A percentile compares a stretch with the other conserved stretches of the same genome.
Conservation (phyloP, 495 filamentous ascomycete genomes). For the Viridothelium virens region DNA sequence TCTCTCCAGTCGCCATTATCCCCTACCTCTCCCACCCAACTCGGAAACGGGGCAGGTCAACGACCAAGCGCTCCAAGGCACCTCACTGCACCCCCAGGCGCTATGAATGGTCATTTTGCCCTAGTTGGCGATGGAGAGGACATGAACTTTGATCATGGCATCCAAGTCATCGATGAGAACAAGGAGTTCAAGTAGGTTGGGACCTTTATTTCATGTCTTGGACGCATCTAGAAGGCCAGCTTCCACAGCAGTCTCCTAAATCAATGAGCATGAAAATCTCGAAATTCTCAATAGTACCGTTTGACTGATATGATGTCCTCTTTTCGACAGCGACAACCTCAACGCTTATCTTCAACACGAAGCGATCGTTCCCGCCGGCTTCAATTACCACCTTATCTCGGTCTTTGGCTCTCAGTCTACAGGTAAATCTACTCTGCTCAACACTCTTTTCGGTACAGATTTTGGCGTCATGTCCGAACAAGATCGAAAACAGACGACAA, state of each 20-base stretch:
- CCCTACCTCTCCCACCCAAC: slow-evolving; percentile 4
- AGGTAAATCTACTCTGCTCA: slow-evolving; percentile 93
- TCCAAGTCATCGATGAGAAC: slow-evolving; percentile 92
- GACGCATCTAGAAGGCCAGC: background rate
- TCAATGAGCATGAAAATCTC: too few species aligned
- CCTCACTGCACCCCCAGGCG: slow-evolving; percentile 44
- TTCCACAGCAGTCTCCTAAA: background rate
- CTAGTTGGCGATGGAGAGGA: slow-evolving; percentile 63
- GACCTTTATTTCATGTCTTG: slow-evolving; percentile 14
- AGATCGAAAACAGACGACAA: slow-evolving; percentile 90
- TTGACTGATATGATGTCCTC: background rate
- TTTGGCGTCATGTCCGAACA: slow-evolving; percentile 94
- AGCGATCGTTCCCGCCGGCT: slow-evolving; percentile 74
- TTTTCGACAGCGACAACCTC: slow-evolving; percentile 56
- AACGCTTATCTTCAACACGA: slow-evolving; percentile 72
- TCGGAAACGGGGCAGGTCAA: slow-evolving; percentile 6
- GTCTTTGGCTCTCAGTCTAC: slow-evolving; percentile 98
- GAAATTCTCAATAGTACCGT: background rate
- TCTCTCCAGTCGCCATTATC: slow-evolving; percentile 4
- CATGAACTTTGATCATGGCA: slow-evolving; percentile 79
- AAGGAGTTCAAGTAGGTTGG: slow-evolving; percentile 85
- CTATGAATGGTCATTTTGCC: slow-evolving; percentile 86
- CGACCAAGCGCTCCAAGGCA: slow-evolving; percentile 1
- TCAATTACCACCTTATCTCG: slow-evolving; percentile 98
- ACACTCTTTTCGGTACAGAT: slow-evolving; percentile 88